Evolutionary conservation across 495 filamentous ascomycete species (phyloP).

Genomic region (Xylaria bambusicola): DNA sequence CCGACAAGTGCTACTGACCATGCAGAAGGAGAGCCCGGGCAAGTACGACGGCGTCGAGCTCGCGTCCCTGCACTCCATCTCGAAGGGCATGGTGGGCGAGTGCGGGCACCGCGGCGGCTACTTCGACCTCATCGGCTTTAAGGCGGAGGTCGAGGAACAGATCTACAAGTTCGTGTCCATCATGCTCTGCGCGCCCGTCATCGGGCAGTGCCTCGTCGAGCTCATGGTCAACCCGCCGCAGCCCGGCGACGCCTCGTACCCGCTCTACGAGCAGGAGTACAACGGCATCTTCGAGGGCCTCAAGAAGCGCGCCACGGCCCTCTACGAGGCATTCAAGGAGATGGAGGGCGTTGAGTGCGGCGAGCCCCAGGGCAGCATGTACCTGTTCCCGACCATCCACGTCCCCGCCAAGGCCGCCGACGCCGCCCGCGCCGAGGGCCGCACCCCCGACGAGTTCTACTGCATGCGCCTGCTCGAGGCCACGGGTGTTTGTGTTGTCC

Average conservation of each 20-base stretch:
- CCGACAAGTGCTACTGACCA: conserved; percentile 81
- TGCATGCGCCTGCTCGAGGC: conserved; percentile 85
- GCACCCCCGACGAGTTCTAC: conserved; percentile 89
- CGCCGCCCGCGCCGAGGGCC: conserved; percentile 71
- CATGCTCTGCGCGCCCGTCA: conserved; percentile 89
- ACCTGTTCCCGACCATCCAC: conserved; percentile 93
- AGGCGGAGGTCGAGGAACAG: conserved; percentile 80
- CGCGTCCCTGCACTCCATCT: conserved; percentile 79
- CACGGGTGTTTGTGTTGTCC: conserved; percentile 93
- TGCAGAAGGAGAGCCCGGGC: conserved; percentile 71
- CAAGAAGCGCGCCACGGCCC: conserved; percentile 72
- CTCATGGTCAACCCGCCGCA: conserved; percentile 94
- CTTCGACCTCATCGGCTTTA: conserved; percentile 91
- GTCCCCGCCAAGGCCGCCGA: conserved; percentile 73
- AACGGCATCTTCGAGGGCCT: conserved; percentile 74
- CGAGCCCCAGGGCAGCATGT: conserved; percentile 89
- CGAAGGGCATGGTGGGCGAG: conserved; percentile 98
- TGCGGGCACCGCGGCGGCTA: conserved; percentile 97
- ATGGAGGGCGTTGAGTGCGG: conserved; percentile 97
- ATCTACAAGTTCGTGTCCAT: conserved; percentile 99
- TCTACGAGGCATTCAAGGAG: conserved; percentile 84
- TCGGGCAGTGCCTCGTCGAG: conserved; percentile 94
- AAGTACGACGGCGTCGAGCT: conserved; percentile 87
- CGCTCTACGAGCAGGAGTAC: conserved; percentile 82
- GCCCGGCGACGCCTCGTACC: conserved; percentile 76